Conservation (phyloP, 202 grass and related monocot genomes). For the Panicum virgatum region DNA sequence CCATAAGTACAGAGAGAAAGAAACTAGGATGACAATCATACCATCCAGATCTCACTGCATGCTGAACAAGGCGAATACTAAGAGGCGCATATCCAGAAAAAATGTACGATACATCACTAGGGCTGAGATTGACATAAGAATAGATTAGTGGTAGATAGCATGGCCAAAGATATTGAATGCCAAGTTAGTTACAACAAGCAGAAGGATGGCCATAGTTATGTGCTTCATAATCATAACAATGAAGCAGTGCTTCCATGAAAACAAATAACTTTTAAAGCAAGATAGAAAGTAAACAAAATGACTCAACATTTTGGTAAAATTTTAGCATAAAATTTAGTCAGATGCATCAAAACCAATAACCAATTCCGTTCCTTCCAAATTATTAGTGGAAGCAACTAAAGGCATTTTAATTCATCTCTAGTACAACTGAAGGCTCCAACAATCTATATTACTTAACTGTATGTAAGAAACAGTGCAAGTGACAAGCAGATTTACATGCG, state of each 20-base stretch:
- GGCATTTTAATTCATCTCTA: not conserved
- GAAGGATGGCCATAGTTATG: not conserved
- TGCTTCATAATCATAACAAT: constrained; percentile 3
- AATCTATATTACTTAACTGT: not conserved
- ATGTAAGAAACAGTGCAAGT: not conserved
- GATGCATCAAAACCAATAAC: not conserved
- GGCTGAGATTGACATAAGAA: constrained; percentile 59
- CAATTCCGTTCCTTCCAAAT: not conserved
- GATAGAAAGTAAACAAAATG: not conserved
- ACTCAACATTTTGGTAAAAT: not conserved
- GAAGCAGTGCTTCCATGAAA: not conserved
- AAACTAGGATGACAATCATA: constrained; percentile 37
- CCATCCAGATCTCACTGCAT: constrained; percentile 97
- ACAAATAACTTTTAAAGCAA: not conserved
- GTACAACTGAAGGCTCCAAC: not conserved
- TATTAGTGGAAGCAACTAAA: not conserved
- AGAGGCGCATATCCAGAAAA: constrained; percentile 99
- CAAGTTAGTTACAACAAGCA: not conserved
- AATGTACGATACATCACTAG: constrained; percentile 94
- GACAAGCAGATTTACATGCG: not conserved
- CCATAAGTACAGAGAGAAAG: not conserved
- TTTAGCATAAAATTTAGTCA: not conserved
- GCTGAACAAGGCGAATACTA: constrained; percentile 95
- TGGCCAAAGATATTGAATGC: not conserved
- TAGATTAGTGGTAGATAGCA: constrained; percentile 26